Conservation (phyloP, 2,329 filamentous ascomycete genomes). For the Colletotrichum melonis region DNA sequence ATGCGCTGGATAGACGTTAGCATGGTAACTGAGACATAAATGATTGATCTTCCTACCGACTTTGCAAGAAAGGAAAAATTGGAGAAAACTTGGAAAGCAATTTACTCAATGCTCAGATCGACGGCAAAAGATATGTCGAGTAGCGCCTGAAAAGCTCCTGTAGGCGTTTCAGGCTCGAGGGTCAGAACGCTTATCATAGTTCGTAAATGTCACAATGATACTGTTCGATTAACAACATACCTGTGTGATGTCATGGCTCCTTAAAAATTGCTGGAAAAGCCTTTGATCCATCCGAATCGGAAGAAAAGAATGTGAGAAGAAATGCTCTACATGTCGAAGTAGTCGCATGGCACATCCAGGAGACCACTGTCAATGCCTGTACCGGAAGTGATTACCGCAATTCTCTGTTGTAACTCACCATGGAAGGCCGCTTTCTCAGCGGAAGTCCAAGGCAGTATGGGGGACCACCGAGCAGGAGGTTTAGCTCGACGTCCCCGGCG, state of each 20-base stretch:
- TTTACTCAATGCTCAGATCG: background rate
- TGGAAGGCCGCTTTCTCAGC: conserved; percentile 2
- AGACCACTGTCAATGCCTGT: conserved; percentile 1
- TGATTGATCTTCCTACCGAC: background rate
- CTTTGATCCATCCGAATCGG: background rate
- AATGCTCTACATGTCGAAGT: background rate
- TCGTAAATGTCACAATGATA: background rate
- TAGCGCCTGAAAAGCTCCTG: background rate
- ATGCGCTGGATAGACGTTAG: background rate
- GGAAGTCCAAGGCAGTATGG: conserved; percentile 13
- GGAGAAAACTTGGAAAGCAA: background rate
- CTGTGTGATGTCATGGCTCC: background rate
- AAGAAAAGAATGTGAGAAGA: background rate
- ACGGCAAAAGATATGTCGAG: background rate
- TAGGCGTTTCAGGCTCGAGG: background rate
- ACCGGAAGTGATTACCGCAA: background rate
- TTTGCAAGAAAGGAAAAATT: background rate
- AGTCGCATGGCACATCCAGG: background rate
- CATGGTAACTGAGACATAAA: background rate
- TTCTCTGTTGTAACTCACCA: background rate
- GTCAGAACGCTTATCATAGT: background rate
- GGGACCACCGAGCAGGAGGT: conserved; percentile 2
- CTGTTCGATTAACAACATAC: background rate
- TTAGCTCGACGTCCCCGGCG: background rate
- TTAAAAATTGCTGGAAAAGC: background rate